phyloP scores from a whole-genome alignment of 768 basidiomycete species.

The Pilatotrama ljubarskyi region DNA sequence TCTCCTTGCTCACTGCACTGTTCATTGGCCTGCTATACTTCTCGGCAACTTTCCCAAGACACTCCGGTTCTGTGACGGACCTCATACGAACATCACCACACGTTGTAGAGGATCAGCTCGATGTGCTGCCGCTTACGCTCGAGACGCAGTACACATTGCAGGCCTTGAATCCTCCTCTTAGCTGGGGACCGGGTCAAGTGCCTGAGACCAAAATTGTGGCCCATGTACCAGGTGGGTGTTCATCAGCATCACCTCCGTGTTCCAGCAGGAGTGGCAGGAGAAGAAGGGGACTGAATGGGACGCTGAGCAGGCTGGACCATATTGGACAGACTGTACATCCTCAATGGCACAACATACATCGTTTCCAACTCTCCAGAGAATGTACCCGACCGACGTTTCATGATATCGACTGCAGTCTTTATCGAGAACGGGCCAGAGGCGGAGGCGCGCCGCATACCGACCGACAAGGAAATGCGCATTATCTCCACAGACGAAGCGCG shows the following conservation, averaged over 20 bases:
- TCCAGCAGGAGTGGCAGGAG: neutral
- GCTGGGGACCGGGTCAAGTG: slow-evolving; percentile 35
- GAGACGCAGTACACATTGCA: slow-evolving; percentile 31
- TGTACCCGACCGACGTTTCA: slow-evolving; percentile 64
- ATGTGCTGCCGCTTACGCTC: slow-evolving; percentile 17
- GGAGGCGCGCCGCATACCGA: slow-evolving; percentile 62
- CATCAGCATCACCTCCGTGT: slow-evolving; percentile 13
- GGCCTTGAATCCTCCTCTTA: slow-evolving; percentile 23
- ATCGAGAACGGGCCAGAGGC: slow-evolving; percentile 61
- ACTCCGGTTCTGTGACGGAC: slow-evolving; percentile 2
- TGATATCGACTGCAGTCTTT: slow-evolving; percentile 67
- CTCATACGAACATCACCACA: neutral
- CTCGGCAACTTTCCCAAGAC: slow-evolving; percentile 16
- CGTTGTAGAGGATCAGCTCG: slow-evolving; percentile 12
- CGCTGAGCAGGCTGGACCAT: slow-evolving; percentile 78
- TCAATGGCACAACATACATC: slow-evolving; percentile 80
- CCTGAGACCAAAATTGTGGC: slow-evolving; percentile 68
- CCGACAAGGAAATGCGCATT: slow-evolving; percentile 76
- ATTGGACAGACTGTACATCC: slow-evolving; percentile 78
- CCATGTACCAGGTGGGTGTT: slow-evolving; percentile 45
- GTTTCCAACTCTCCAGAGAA: slow-evolving; percentile 70
- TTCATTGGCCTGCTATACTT: slow-evolving; percentile 28
- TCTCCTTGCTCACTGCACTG: slow-evolving; percentile 30
- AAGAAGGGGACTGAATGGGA: slow-evolving; percentile 1
- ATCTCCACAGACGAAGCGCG: slow-evolving; percentile 69